Conservation (phyloP, 1,284 basidiomycete genomes). For the Bondarzewia mesenterica region DNA sequence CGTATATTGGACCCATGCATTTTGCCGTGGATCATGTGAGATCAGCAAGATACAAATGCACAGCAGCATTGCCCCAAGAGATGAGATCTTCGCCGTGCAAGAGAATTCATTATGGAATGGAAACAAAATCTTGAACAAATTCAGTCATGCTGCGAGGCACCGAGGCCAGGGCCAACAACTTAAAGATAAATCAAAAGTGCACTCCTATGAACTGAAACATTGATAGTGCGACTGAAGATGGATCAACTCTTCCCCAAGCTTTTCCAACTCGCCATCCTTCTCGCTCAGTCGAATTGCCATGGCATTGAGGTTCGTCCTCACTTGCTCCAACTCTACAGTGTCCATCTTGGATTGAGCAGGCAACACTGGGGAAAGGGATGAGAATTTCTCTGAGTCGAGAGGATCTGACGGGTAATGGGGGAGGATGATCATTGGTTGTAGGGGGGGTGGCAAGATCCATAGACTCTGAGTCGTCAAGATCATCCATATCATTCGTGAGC, state of each 20-base stretch:
- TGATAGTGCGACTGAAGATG: background rate
- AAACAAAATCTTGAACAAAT: too few species aligned
- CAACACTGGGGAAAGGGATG: background rate
- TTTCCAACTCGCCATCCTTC: conserved; percentile 2
- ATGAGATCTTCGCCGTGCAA: too few species aligned
- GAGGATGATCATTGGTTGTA: conserved; percentile 26
- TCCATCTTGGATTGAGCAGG: background rate
- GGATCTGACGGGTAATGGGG: background rate
- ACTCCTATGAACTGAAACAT: background rate
- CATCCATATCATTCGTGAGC: background rate
- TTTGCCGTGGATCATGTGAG: too few species aligned
- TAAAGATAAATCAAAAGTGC: too few species aligned
- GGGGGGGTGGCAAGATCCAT: conserved; percentile 55
- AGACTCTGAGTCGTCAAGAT: conserved; percentile 32
- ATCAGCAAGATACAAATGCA: too few species aligned
- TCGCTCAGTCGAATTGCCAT: background rate
- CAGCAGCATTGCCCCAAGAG: too few species aligned
- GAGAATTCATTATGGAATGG: too few species aligned
- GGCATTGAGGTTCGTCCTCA: background rate
- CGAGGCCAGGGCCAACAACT: too few species aligned
- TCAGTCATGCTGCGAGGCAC: too few species aligned
- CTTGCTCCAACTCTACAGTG: background rate
- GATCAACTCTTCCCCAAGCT: background rate
- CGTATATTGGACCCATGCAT: too few species aligned
- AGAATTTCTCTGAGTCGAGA: background rate